Percentiles rank a stretch among this genome's conserved stretches.
phyloP scores from a whole-genome alignment of 106 monocot species.

The Posidonia australis region DNA sequence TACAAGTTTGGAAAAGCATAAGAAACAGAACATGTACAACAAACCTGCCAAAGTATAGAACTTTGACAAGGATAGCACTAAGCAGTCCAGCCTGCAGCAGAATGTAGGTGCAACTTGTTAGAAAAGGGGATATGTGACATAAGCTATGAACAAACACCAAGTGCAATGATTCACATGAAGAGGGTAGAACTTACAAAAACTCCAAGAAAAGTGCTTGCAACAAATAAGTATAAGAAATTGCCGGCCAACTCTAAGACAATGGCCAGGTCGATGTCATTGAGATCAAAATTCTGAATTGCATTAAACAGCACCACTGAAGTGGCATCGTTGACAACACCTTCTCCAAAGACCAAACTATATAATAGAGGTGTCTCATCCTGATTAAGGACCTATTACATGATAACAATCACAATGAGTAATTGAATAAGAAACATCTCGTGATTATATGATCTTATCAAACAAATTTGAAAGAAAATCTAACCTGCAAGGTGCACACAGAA shows the following conservation, averaged over 20 bases:
- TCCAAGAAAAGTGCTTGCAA: conserved; percentile 81
- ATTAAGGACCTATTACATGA: conserved; percentile 59
- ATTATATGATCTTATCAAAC: neutral
- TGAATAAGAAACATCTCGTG: neutral
- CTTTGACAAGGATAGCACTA: conserved; percentile 88
- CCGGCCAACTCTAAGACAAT: conserved; percentile 44
- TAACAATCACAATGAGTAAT: neutral
- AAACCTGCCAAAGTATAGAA: conserved; percentile 86
- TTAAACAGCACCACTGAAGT: conserved; percentile 98
- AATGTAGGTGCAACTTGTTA: conserved; percentile 5
- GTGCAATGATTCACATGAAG: neutral
- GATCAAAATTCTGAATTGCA: conserved; percentile 86
- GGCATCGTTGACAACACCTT: conserved; percentile 99
- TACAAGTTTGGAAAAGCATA: neutral
- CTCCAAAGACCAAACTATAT: conserved; percentile 97
- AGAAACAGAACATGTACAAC: neutral
- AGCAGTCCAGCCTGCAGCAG: conserved; percentile 63
- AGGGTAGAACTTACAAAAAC: conserved; percentile 45
- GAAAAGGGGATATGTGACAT: neutral
- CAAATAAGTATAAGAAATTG: conserved; percentile 82
- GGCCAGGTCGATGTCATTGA: conserved; percentile 48
- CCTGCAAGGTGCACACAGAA: conserved; percentile 99
- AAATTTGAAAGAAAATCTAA: conserved; percentile 8
- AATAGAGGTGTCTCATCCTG: conserved; percentile 97
- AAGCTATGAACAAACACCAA: neutral